A percentile compares a stretch with the other conserved stretches of the same genome.
Evolutionary conservation across 495 filamentous ascomycete genomes (phyloP).

Genomic region (Tricharina praecox): DNA sequence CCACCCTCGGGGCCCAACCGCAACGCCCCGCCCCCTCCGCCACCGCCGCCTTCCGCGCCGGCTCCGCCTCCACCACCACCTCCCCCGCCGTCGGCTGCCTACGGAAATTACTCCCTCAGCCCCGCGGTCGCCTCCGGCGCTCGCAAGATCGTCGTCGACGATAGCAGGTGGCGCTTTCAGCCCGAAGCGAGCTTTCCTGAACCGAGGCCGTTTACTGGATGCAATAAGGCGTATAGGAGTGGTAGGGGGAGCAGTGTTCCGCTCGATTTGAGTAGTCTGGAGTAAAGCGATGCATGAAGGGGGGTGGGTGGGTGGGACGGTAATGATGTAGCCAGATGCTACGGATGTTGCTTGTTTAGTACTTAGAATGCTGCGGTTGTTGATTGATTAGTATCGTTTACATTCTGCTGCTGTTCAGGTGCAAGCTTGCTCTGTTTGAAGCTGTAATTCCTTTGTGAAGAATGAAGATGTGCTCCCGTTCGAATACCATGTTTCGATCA

Average conservation of each 20-base stretch:
- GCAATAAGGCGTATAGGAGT: constrained; percentile 62
- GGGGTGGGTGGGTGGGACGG: too few species aligned
- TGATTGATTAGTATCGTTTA: too few species aligned
- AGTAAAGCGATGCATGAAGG: too few species aligned
- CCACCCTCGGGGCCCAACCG: constrained; percentile 32
- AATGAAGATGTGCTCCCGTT: too few species aligned
- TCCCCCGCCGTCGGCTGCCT: constrained; percentile 13
- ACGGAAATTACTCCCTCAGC: constrained; percentile 20
- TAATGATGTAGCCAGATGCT: too few species aligned
- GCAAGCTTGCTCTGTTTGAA: too few species aligned
- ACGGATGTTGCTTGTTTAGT: too few species aligned
- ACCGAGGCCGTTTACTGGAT: constrained; percentile 60
- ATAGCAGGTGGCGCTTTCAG: constrained; percentile 74
- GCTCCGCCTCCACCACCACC: constrained; percentile 23
- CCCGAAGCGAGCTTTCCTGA: constrained; percentile 67
- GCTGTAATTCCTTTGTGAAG: too few species aligned
- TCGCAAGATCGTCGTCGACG: constrained; percentile 47
- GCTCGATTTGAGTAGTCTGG: too few species aligned
- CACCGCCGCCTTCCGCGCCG: constrained; percentile 25
- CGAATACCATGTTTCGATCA: too few species aligned
- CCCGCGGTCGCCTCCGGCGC: constrained; percentile 28
- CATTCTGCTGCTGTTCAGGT: too few species aligned
- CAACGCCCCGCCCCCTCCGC: constrained; percentile 24
- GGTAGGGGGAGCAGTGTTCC: constrained; percentile 89
- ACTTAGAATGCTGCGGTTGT: too few species aligned